Evolutionary conservation across 306 rosid species (phyloP).

Genomic region (Psophocarpus tetragonolobus): DNA sequence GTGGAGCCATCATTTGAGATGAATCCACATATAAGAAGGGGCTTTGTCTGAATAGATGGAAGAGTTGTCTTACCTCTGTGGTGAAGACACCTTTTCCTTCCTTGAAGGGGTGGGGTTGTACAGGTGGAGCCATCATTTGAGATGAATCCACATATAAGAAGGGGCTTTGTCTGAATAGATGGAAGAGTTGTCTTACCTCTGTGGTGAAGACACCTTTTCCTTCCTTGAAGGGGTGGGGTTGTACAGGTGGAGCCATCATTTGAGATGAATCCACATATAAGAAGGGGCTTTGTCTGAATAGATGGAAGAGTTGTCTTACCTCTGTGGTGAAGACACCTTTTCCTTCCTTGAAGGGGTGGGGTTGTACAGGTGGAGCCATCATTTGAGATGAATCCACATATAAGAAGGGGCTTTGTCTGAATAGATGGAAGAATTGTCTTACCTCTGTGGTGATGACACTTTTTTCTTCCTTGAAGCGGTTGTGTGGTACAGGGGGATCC

Average conservation of each 20-base stretch:
- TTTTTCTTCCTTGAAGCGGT: conserved; percentile 65
- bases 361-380: conserved; percentile 68
- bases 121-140: conserved; percentile 66
- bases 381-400: conserved; percentile 61
- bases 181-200: conserved; percentile 60
- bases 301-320: conserved; percentile 54
- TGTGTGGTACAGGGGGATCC: conserved; percentile 58
- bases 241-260: no score
- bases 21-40: conserved; percentile 73
- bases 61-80: conserved; percentile 70
- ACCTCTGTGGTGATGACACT: conserved; percentile 81
- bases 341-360: conserved; percentile 60
- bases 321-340: conserved; percentile 80
- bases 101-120: conserved; percentile 48
- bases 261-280: no score
- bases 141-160: conserved; percentile 66
- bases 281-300: no score
- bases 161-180: conserved; percentile 12
- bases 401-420: conserved; percentile 33
- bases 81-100: conserved; percentile 73
- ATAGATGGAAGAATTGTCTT: conserved; percentile 38
- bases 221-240: conserved; percentile 43
- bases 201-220: conserved; percentile 76
- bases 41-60: conserved; percentile 11
- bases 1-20: conserved; percentile 60